Conservation (phyloP, 441 rosid species). For the Pelargonium myrrhifolium region DNA sequence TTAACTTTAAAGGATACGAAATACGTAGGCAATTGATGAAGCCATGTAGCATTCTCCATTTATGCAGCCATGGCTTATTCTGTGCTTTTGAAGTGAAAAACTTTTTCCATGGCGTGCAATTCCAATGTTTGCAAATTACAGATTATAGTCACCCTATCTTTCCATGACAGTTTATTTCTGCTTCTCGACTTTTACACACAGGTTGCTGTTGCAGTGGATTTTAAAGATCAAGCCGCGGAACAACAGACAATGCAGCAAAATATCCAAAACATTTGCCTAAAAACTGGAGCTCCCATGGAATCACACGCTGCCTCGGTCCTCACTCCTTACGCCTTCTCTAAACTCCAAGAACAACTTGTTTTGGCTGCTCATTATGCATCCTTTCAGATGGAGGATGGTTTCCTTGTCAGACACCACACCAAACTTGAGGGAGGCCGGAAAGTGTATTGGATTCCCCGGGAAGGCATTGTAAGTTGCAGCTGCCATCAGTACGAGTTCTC, state of each 20-base stretch:
- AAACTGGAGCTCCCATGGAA: slow-evolving; percentile 96
- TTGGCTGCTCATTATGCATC: slow-evolving; percentile 94
- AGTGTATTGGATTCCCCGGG: slow-evolving; percentile 84
- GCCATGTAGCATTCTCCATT: background rate
- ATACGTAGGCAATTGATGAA: background rate
- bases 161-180: no score
- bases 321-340: slow-evolving; percentile 87
- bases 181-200: slow-evolving; percentile 20
- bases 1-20: background rate
- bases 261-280: slow-evolving; percentile 76
- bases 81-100: no score
- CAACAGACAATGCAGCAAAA: slow-evolving; percentile 97
- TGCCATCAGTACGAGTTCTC: slow-evolving; percentile 92
- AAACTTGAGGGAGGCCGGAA: slow-evolving; percentile 85
- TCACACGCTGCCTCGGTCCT: slow-evolving; percentile 78
- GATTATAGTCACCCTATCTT: no score
- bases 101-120: no score
- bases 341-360: slow-evolving; percentile 93
- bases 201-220: slow-evolving; percentile 83
- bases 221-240: slow-evolving; percentile 91
- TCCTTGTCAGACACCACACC: slow-evolving; percentile 88
- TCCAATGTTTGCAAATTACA: no score
- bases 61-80: no score
- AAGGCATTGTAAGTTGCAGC: slow-evolving; percentile 85
- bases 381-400: slow-evolving; percentile 77